phyloP scores from a whole-genome alignment of 164 flowering plant genomes.

The Houttuynia cordata region DNA sequence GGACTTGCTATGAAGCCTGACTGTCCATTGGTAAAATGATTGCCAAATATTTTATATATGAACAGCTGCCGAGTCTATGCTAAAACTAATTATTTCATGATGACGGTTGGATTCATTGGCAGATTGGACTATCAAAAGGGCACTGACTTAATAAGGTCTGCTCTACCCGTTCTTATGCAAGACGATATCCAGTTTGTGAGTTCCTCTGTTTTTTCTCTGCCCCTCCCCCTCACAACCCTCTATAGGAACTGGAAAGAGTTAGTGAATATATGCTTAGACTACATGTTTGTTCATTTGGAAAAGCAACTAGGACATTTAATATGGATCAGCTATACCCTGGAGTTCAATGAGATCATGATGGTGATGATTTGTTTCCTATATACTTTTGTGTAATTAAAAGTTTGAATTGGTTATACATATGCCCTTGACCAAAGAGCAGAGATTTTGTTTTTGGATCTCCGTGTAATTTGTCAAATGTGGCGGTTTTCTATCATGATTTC shows the following conservation, averaged over 20 bases:
- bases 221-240: too few species aligned
- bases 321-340: too few species aligned
- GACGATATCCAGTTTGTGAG: conserved; percentile 92
- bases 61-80: neutral
- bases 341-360: too few species aligned
- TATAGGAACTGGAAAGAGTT: neutral
- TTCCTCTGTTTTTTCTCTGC: conserved; percentile 1
- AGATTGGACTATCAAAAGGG: conserved; percentile 96
- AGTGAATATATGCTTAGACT: neutral
- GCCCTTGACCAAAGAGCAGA: too few species aligned
- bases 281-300: neutral
- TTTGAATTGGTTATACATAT: too few species aligned
- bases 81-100: conserved; percentile 2
- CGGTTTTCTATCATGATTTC: conserved; percentile 2
- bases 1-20: conserved; percentile 73
- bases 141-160: conserved; percentile 55
- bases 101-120: conserved; percentile 91
- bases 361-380: too few species aligned
- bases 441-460: too few species aligned
- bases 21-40: conserved; percentile 63
- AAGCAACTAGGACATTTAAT: too few species aligned
- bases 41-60: conserved; percentile 2
- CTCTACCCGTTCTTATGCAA: conserved; percentile 64
- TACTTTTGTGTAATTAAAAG: too few species aligned
- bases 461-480: neutral